Base-by-base conservation (phyloP, 2,329 filamentous ascomycete genomes). In the Fusarium xyrophilum region DNA sequence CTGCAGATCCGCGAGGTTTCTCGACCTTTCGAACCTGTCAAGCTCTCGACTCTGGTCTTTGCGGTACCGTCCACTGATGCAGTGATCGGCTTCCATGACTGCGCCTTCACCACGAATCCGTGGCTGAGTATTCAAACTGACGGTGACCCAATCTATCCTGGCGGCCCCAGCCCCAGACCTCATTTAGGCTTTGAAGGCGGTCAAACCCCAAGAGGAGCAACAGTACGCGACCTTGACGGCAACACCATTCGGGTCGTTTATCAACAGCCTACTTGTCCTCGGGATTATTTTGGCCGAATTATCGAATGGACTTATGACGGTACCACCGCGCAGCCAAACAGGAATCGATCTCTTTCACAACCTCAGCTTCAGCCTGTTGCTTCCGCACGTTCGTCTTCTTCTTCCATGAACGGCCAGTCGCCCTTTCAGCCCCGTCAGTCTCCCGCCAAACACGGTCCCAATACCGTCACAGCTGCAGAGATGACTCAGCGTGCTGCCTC, bases 241-340 rank as follows among this genome's bases (percentile, higher is more conserved):
- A 96, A 97, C 80, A 91, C 86, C 71, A 89, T 97, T 76, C 92
- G 96, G 75, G 91, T 92, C 32, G 87, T 94, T 51, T 91, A 88
- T 39, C 69, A 73, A 40, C 77, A 77, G 35, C 69, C 68, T 60
- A 59, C 60, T n/a, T 63, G 65, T 39, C 57, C 69, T 39, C 66
- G 68, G 46, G 80, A 82, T 52, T 71, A 84, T 66, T 78, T 77
- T 55, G 80, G 75, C 65, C 82, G 80, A 44, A 81, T 85, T 58
- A 74, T 86, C 30, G 76, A 82, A 63, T 86, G 84, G 84, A 82
- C 83, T 58, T 81, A 82, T 68, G 81, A 83, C 75, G 77, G 82
- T 46, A 79, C 79, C 52, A 65, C 69, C 65, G 52, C 42, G 27
- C 62, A 21, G 61, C 56, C 51, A 46, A 54, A 54, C 27, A 69